phyloP scores from a whole-genome alignment of 1,284 basidiomycete species.

The Earliella scabrosa region DNA sequence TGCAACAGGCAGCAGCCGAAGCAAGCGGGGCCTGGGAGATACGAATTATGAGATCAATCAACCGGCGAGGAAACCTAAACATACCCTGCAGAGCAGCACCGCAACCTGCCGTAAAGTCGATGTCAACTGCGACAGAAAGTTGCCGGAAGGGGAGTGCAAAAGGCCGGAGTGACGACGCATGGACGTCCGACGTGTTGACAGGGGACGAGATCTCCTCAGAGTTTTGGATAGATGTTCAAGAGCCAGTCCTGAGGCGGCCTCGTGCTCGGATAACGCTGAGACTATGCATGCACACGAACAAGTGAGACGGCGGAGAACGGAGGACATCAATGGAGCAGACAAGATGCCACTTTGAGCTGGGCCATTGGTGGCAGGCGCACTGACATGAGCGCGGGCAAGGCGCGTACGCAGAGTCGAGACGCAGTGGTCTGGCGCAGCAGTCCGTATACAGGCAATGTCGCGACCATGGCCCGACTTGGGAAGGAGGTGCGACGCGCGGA shows the following conservation, averaged over 20 bases:
- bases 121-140: not conserved
- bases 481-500: not conserved
- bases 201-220: no score
- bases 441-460: not conserved
- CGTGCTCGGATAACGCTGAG: slow-evolving; percentile 5
- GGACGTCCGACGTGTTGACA: not conserved
- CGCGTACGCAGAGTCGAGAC: not conserved
- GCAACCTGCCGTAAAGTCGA: not conserved
- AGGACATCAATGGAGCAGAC: slow-evolving; percentile 3
- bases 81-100: not conserved
- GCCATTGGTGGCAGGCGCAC: not conserved
- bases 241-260: slow-evolving; percentile 6
- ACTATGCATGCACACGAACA: not conserved
- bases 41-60: no score
- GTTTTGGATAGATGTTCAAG: no score
- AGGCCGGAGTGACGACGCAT: not conserved
- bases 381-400: not conserved
- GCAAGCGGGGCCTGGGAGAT: no score
- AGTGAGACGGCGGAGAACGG: slow-evolving; percentile 20
- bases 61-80: not conserved
- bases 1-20: no score
- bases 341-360: not conserved
- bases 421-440: not conserved
- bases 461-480: slow-evolving; percentile 1
- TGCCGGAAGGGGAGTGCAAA: not conserved